Evolutionary conservation across 352 stramenopile genomes (phyloP).

Genomic region (Pythium myriotylum): DNA sequence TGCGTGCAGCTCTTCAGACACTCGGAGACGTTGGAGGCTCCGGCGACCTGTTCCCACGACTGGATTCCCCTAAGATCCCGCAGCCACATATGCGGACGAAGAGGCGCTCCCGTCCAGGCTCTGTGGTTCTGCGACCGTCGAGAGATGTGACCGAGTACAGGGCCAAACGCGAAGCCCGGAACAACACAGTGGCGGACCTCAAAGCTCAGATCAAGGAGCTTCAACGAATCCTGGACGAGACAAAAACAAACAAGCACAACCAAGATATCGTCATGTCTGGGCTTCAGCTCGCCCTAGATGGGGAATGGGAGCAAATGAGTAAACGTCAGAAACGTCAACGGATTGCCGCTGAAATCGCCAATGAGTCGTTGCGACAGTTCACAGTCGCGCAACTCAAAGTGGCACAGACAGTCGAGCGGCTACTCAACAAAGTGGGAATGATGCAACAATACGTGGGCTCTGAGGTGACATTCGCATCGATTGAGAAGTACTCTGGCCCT

Average conservation of each 20-base stretch:
- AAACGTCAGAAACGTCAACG: background rate
- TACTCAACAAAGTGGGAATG: background rate
- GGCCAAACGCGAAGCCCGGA: background rate
- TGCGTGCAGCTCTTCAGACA: background rate
- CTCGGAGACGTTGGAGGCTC: background rate
- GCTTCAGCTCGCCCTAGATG: background rate
- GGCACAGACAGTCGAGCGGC: background rate
- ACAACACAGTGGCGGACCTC: background rate
- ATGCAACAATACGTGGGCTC: background rate
- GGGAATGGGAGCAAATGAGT: conserved; percentile 1
- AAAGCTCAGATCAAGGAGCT: background rate
- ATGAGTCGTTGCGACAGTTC: background rate
- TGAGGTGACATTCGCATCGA: background rate
- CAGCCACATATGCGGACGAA: background rate
- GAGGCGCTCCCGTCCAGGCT: background rate
- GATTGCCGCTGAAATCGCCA: background rate
- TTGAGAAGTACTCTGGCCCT: background rate
- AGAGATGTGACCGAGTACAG: background rate
- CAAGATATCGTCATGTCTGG: background rate
- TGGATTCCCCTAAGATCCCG: background rate
- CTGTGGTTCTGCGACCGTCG: background rate
- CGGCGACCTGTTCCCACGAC: background rate
- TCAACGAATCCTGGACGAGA: background rate
- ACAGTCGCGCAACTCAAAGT: background rate
- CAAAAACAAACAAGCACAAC: background rate